Percentiles rank a stretch among this genome's conserved stretches.
These are phyloP conservation scores for Venturia effusa DNA, from an alignment of 2,329 filamentous ascomycete species.

Conservation along the genomic window DNA sequence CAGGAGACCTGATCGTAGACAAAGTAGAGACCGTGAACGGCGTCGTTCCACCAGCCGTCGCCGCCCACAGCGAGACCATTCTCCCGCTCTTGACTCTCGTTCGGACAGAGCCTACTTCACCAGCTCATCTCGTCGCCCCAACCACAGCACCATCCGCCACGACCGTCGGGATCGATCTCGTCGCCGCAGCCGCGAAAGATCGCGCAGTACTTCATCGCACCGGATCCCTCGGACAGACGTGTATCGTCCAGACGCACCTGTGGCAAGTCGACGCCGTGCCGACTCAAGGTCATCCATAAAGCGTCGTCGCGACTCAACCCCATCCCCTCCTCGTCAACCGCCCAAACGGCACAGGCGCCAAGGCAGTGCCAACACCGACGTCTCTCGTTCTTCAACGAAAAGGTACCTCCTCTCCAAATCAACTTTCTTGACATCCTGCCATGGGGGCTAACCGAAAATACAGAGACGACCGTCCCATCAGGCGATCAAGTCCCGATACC, in stretches of 20 bases:
- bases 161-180: constrained; percentile 19
- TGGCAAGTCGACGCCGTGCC: constrained; percentile 19
- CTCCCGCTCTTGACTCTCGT: not conserved
- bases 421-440: not conserved
- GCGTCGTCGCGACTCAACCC: constrained; percentile 27
- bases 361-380: constrained; percentile 4
- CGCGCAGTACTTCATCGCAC: constrained; percentile 14
- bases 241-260: constrained; percentile 22
- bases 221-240: constrained; percentile 16
- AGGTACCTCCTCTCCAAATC: not conserved
- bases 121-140: not conserved
- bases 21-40: constrained; percentile 6
- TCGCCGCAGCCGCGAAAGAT: constrained; percentile 21
- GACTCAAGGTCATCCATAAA: constrained; percentile 27
- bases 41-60: constrained; percentile 4
- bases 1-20: constrained; percentile 1
- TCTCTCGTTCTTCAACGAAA: not conserved
- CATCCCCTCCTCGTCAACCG: constrained; percentile 23
- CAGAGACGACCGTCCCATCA: constrained; percentile 25
- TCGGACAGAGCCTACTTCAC: not conserved
- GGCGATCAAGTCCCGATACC: constrained; percentile 22
- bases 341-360: constrained; percentile 22
- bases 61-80: constrained; percentile 3
- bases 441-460: not conserved
- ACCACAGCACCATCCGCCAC: constrained; percentile 3